Base-by-base conservation (phyloP, 2,329 filamentous ascomycete species). In the Fusarium incarnatum region DNA sequence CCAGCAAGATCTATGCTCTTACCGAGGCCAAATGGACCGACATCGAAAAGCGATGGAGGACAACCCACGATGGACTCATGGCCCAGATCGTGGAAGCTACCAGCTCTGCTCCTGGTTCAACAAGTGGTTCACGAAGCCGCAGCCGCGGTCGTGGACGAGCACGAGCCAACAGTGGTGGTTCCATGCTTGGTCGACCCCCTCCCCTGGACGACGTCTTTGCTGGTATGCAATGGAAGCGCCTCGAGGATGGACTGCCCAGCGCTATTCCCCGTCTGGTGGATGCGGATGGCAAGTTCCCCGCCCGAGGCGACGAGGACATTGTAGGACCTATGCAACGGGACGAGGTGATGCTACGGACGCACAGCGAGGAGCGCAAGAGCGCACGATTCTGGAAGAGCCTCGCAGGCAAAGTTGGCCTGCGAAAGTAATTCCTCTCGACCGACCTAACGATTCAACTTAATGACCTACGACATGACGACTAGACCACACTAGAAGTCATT, bases 21-120 rank as follows among this genome's bases (percentile, higher is more conserved):
- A 97, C 94, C 1, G 91, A 96, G 79, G 88, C 92, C 66, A 98
- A 98, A 79, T 98, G 95, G 95, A 87, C 90, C 27, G 88, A 91
- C 73, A 92, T 92, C 45, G 93, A 97, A 77, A 84, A 84, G 3
- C 82, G 85, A 60, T 98, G 94, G 95, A 89, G 90, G 77, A 79
- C 80, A 37, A 87, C 89, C 58, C 89, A 96, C 77, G 89, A 93
- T 37, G 81, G 87, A 32, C 87, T 93, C 57, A 84, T 91, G 42
- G 82, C 83, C 20, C 83, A 86, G 34, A 84, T 87, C 6, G 79
- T 83, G 13, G 79, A 81, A 60, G 76, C 79, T 37, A 80, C 73
- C 56, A 67, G 70, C 47, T 69, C 77, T 22, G 67, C 74, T 6
- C 67, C 75, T 13, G 68, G 60, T 45, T 75, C 77, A 8, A 72